Evolutionary conservation across 805 yeast species (phyloP), one percentile per base, ranked within the genome.

Genomic region (Wickerhamiella cacticola): DNA sequence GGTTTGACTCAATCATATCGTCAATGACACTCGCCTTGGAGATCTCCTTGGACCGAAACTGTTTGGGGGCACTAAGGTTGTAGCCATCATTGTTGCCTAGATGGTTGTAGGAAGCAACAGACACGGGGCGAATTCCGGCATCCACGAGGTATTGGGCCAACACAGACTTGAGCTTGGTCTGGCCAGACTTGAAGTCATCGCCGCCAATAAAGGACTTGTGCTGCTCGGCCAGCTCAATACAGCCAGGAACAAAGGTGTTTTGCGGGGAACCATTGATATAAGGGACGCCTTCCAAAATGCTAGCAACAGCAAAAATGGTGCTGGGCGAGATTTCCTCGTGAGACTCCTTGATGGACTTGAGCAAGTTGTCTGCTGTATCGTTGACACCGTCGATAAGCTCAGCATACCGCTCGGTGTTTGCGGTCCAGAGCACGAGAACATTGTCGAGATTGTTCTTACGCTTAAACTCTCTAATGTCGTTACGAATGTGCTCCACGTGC

Each of bases 251-350:
- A 69, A 89, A 88, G 46, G 96, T 89, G 72, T 88, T 88, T 70
- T 88, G 97, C 46, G 97, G 97, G 35, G 96, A 86, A 41, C 96
- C 97, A 61, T 88, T 88, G 66, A 88, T 85, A 70, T 86, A 88
- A 47, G 96, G 94, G 51, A 80, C 78, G 38, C 77, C 74, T 66
- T 89, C 96, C 60, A 88, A 73, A 57, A 89, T 89, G 46, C 85
- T 78, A 15, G 97, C 97, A 56, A 85, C 84, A 8, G 96, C 96
- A 61, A 89, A 88, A 46, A 88, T 65, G n/a, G 95, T 86, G 12
- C 95, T 85, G 52, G 96, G 96, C 40, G 95, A 75, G 54, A 88
- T 76, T 68, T 88, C 96, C 34, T 67, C 72, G 62, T 88, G 95
- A 58, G 83, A 85, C 31, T 63, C 63, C 68, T 85, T 86, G 65